Base-by-base conservation (phyloP, 2,329 filamentous ascomycete genomes). In the Pseudocercospora ulei region DNA sequence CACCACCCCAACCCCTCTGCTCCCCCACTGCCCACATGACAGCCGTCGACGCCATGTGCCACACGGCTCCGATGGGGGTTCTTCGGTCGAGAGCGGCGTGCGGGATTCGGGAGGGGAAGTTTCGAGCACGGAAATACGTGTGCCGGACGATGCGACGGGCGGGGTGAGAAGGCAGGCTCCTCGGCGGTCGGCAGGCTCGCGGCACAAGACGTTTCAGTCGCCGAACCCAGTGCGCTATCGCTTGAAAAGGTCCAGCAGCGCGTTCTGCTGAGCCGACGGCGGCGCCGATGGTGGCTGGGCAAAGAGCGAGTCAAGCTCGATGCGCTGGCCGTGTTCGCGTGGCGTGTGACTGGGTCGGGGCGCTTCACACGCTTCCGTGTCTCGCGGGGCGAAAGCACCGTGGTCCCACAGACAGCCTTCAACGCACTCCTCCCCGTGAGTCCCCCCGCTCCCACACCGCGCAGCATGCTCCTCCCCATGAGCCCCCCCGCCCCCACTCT, bases 361-460 rank as follows among this genome's bases (percentile, higher is more conserved):
- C 69, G 65, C 5, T 73, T 56, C 9, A 65, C 70, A 14, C 72
- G 58, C 53, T 70, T 69, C 28, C 68, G 65, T n/a, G 66, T 70
- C 66, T 23, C 29, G 20, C 3, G 28, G 33, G 3, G 13, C 35
- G 43, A 7, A 23, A 19, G 26, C 26, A 13, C 23, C 41, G 22
- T 9, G 35, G 35, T 5, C 30, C 23, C 9, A 13, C 9, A 28
- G 38, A 35, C 29, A 19, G 28, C 22, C 35, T 20, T 13, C 39
- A 35, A 16, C 9, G 4, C 14, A 19, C 23, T 28, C 35, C 35
- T 28, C 13, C 12, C 24, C 38, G 28, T 37, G 33, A 1, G 35
- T 31, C 16, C 18, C 36, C n/a, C 22, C 4, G 9, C 30, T 11
- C 7, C 16, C 12, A 7, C 37, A 25, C 13, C 35, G 18, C 4